Conservation (phyloP, 768 basidiomycete species). For the Cyclocybe cylindracea region DNA sequence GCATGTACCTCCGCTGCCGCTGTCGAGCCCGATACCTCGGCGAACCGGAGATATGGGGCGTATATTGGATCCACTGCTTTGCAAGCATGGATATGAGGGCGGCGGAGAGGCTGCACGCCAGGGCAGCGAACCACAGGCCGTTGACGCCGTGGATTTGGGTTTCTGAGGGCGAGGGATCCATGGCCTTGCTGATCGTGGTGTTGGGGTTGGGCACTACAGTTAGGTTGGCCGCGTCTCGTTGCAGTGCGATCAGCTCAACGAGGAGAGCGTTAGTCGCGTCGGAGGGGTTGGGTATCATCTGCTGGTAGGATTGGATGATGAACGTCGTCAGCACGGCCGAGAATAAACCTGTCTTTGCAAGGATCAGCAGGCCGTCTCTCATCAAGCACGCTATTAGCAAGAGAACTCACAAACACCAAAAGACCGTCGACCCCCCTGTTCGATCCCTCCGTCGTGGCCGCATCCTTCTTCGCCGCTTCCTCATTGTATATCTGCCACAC, state of each 20-base stretch:
- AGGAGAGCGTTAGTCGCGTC: constrained; percentile 39
- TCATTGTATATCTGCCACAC: constrained; percentile 47
- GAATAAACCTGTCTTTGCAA: constrained; percentile 39
- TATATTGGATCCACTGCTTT: constrained; percentile 46
- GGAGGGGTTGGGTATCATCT: constrained; percentile 31
- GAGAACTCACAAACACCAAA: constrained; percentile 41
- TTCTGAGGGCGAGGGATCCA: constrained; percentile 11
- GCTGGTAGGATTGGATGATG: constrained; percentile 42
- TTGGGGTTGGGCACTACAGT: constrained; percentile 10
- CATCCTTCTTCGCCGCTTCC: constrained; percentile 37
- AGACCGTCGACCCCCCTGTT: constrained; percentile 45
- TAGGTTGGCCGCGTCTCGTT: constrained; percentile 16
- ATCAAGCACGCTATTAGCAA: neutral
- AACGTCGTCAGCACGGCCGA: constrained; percentile 45
- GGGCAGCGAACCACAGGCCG: constrained; percentile 46
- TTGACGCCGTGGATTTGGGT: constrained; percentile 39
- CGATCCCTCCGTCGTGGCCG: constrained; percentile 35
- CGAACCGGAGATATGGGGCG: constrained; percentile 34
- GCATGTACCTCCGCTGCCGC: constrained; percentile 36
- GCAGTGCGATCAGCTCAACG: constrained; percentile 26
- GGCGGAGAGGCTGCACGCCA: constrained; percentile 41
- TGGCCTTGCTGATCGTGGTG: neutral
- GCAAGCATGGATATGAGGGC: constrained; percentile 47
- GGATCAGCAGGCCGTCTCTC: neutral
- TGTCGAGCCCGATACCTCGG: constrained; percentile 36